Conservation (phyloP, 192 early-diverging fungal species). For the Dissophora ornata region DNA sequence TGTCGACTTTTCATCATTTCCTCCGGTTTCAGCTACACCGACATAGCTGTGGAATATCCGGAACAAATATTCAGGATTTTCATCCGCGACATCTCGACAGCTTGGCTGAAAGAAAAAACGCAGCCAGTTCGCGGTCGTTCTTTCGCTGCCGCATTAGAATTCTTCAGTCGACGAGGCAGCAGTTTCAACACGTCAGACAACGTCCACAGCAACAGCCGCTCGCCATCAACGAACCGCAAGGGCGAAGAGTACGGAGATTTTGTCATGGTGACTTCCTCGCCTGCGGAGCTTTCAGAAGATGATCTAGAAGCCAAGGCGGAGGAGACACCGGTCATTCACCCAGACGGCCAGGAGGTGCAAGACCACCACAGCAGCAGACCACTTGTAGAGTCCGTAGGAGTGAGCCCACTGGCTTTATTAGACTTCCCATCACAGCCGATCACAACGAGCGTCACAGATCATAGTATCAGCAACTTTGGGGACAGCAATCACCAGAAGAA, state of each 20-base stretch:
- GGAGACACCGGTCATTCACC: background rate
- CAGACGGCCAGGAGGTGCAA: too few relatives aligned
- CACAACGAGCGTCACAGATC: too few relatives aligned
- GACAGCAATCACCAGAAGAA: too few relatives aligned
- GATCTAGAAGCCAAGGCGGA: background rate
- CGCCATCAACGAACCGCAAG: background rate
- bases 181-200: background rate
- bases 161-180: conserved; percentile 22
- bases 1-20: too few relatives aligned
- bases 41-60: conserved; percentile 70
- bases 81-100: conserved; percentile 77
- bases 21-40: conserved; percentile 65
- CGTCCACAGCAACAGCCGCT: too few relatives aligned
- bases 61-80: conserved; percentile 84
- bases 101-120: conserved; percentile 27
- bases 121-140: conserved; percentile 13
- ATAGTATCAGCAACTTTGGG: too few relatives aligned
- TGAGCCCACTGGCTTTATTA: too few relatives aligned
- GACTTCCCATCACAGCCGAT: too few relatives aligned
- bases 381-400: too few relatives aligned
- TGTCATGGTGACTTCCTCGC: background rate
- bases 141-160: conserved; percentile 16
- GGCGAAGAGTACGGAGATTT: too few relatives aligned
- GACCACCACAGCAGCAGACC: too few relatives aligned
- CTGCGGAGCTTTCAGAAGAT: conserved; percentile 1